phyloP scores from a whole-genome alignment of 1,284 basidiomycete species.

The Phellopilus nigrolimitatus region DNA sequence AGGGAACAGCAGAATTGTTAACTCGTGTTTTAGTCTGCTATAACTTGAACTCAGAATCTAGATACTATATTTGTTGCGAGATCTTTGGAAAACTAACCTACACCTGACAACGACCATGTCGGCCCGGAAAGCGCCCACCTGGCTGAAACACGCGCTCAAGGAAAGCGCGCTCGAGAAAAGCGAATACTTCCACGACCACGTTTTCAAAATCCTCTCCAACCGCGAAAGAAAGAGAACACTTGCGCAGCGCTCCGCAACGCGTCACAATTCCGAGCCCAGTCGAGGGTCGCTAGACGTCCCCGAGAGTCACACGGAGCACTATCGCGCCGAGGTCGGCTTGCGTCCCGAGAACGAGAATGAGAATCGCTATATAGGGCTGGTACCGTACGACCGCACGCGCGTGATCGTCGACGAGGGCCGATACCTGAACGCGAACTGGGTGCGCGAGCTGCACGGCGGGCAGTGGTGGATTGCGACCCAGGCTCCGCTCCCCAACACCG shows the following conservation, averaged over 20 bases:
- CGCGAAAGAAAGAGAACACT: slow-evolving; percentile 38
- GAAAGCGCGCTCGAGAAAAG: no score
- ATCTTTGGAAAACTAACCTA: no score
- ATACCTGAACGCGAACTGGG: no score
- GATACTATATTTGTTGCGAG: no score
- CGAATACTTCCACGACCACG: slow-evolving; percentile 33
- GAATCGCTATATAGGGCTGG: slow-evolving; percentile 70
- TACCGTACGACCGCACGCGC: slow-evolving; percentile 76
- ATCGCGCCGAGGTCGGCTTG: slow-evolving; percentile 30
- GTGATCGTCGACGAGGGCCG: no score
- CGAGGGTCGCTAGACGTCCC: slow-evolving; percentile 21
- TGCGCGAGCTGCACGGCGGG: no score
- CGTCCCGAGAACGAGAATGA: slow-evolving; percentile 36
- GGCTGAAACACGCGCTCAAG: slow-evolving; percentile 30
- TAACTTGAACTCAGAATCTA: no score
- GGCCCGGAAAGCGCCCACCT: slow-evolving; percentile 17
- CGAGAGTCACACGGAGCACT: no score
- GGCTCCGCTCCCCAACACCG: no score
- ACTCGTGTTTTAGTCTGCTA: no score
- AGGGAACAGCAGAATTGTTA: no score
- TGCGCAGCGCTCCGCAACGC: slow-evolving; percentile 35
- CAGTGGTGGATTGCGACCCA: no score
- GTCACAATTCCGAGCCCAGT: slow-evolving; percentile 27
- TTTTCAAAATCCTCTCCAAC: slow-evolving; percentile 33
- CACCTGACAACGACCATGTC: neutral